Evolutionary conservation across 164 flowering plant genomes (phyloP).

Genomic region (Nymphaea thermarum): DNA sequence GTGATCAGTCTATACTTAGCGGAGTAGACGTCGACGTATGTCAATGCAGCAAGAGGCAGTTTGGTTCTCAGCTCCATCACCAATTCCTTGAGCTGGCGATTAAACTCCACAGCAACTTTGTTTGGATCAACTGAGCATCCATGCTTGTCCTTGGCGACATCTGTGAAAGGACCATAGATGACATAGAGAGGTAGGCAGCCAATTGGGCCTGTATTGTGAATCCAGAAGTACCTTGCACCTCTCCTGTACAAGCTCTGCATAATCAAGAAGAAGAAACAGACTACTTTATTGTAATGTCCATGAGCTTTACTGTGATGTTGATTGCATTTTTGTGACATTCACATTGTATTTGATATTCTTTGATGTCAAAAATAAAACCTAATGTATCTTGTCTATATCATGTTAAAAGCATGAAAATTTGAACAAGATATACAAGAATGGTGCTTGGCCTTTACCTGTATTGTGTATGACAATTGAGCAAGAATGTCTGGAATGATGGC

Average conservation of each 20-base stretch:
- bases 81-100: constrained; percentile 41
- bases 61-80: constrained; percentile 24
- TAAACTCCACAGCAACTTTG: constrained; percentile 46
- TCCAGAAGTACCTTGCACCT: constrained; percentile 66
- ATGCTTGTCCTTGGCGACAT: constrained; percentile 25
- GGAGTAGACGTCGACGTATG: constrained; percentile 53
- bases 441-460: constrained; percentile 23
- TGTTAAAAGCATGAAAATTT: no score
- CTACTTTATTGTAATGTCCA: no score
- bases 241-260: constrained; percentile 37
- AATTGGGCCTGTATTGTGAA: constrained; percentile 71
- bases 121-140: constrained; percentile 57
- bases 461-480: constrained; percentile 18
- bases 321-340: no score
- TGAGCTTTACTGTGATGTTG: no score
- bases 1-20: constrained; percentile 43
- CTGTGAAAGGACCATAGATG: constrained; percentile 16
- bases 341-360: no score
- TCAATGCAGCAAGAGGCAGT: constrained; percentile 28
- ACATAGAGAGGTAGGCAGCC: constrained; percentile 56
- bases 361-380: no score
- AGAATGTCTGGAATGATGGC: constrained; percentile 39
- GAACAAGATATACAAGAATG: no score
- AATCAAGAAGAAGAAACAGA: neutral
- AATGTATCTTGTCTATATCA: no score